Conservation (phyloP, 768 basidiomycete genomes). For the Phlebiopsis flavidoalba region DNA sequence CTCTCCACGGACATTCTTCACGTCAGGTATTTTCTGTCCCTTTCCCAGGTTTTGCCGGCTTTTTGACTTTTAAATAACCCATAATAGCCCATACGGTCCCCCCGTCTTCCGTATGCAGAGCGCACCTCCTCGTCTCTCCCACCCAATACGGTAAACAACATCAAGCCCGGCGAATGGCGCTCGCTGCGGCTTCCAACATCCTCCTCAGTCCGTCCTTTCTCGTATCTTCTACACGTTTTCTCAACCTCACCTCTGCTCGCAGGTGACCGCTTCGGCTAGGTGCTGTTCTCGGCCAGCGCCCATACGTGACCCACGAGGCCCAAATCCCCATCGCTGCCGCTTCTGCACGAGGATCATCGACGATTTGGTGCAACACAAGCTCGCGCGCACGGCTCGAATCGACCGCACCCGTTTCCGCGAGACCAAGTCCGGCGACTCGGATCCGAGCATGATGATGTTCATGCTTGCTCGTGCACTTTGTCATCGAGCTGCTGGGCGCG, state of each 20-base stretch:
- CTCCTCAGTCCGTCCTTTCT: conserved; percentile 26
- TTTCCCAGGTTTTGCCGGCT: background rate
- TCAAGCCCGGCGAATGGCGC: conserved; percentile 34
- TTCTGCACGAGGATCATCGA: conserved; percentile 31
- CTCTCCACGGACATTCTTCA: conserved; percentile 29
- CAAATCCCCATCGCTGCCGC: conserved; percentile 27
- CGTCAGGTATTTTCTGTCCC: conserved; percentile 15
- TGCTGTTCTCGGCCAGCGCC: conserved; percentile 28
- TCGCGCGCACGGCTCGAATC: conserved; percentile 29
- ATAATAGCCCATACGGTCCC: conserved; percentile 28
- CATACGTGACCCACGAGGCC: conserved; percentile 38
- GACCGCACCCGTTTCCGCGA: conserved; percentile 29
- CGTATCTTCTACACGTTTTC: background rate
- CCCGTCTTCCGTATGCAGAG: conserved; percentile 33
- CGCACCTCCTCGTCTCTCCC: conserved; percentile 26
- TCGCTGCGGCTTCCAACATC: conserved; percentile 30
- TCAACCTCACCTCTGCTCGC: background rate
- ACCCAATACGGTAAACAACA: conserved; percentile 14
- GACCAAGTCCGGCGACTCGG: conserved; percentile 21
- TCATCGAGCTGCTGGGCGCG: conserved; percentile 32
- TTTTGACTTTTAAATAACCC: no score
- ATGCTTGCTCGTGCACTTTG: conserved; percentile 26
- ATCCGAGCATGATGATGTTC: conserved; percentile 29
- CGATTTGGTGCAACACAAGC: conserved; percentile 25
- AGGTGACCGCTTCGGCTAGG: conserved; percentile 34